A percentile compares a stretch with the other conserved stretches of the same genome.
Evolutionary conservation across 257 asterid species (phyloP).

Genomic region (Solanum gracilifrons): DNA sequence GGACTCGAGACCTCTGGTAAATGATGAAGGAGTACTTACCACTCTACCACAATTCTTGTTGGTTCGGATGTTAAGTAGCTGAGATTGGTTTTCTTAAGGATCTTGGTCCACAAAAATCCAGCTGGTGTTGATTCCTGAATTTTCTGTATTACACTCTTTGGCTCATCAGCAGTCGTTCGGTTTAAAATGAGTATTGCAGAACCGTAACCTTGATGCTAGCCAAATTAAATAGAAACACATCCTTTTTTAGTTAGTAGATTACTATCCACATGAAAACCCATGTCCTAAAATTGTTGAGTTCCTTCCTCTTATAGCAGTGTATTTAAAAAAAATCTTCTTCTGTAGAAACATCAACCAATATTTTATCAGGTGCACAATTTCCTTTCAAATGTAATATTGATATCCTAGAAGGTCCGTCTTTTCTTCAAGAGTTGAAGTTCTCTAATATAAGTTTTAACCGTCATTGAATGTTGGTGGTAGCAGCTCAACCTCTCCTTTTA

Average conservation of each 20-base stretch:
- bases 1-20: not conserved
- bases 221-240: not conserved
- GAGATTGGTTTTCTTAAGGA: not conserved
- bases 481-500: not conserved
- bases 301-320: not conserved
- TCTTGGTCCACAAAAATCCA: not conserved
- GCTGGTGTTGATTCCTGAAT: not conserved
- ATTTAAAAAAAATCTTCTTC: not conserved
- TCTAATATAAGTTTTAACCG: not conserved
- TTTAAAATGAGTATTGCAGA: not conserved
- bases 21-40: not conserved
- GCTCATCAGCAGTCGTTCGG: not conserved
- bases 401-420: not conserved
- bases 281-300: not conserved
- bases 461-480: not conserved
- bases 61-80: not conserved
- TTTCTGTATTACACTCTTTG: not conserved
- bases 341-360: not conserved
- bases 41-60: not conserved
- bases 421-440: not conserved
- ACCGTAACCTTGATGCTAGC: not conserved
- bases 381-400: not conserved
- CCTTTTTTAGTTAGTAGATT: not conserved
- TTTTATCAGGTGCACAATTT: not conserved
- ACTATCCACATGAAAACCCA: not conserved